A percentile compares a stretch with the other conserved stretches of the same genome.
These are phyloP conservation scores for Globisporangium spinosum DNA, from an alignment of 352 stramenopile genomes.

Conservation along the genomic window DNA sequence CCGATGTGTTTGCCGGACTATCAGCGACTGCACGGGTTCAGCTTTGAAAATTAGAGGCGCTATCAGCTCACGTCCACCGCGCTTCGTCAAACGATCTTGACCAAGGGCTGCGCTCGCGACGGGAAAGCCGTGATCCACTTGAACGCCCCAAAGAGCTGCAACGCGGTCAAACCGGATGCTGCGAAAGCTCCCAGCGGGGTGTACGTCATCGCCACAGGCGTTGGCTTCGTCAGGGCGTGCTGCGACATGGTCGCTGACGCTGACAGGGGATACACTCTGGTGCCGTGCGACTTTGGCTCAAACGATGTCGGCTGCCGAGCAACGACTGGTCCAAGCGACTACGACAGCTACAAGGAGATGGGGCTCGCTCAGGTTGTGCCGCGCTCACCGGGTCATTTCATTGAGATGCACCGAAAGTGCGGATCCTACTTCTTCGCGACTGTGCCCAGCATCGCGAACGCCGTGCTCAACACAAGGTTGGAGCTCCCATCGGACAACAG, in stretches of 20 bases:
- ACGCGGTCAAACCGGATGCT: constrained; percentile 42
- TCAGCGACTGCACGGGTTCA: constrained; percentile 37
- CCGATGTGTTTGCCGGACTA: constrained; percentile 37
- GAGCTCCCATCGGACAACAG: constrained; percentile 43
- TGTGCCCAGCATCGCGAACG: constrained; percentile 48
- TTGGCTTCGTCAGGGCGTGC: constrained; percentile 36
- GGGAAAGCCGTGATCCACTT: constrained; percentile 34
- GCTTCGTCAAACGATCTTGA: constrained; percentile 36
- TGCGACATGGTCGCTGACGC: constrained; percentile 55
- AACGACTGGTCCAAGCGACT: constrained; percentile 33
- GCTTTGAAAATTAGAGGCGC: constrained; percentile 35
- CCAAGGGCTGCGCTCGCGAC: constrained; percentile 25
- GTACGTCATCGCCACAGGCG: constrained; percentile 45
- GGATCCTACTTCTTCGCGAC: constrained; percentile 51
- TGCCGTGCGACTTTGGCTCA: constrained; percentile 40
- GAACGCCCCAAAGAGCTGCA: constrained; percentile 55
- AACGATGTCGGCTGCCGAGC: constrained; percentile 29
- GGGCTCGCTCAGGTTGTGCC: constrained; percentile 48
- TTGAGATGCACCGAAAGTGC: constrained; percentile 37
- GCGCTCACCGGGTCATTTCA: constrained; percentile 44
- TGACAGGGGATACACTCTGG: constrained; percentile 48
- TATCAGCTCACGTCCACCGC: constrained; percentile 31
- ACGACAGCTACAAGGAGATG: constrained; percentile 49
- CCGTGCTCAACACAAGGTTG: constrained; percentile 28
- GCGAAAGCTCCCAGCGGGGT: constrained; percentile 26